These are phyloP conservation scores for Metschnikowia arizonensis DNA, from an alignment of 805 yeast species.

Conservation along the genomic window DNA sequence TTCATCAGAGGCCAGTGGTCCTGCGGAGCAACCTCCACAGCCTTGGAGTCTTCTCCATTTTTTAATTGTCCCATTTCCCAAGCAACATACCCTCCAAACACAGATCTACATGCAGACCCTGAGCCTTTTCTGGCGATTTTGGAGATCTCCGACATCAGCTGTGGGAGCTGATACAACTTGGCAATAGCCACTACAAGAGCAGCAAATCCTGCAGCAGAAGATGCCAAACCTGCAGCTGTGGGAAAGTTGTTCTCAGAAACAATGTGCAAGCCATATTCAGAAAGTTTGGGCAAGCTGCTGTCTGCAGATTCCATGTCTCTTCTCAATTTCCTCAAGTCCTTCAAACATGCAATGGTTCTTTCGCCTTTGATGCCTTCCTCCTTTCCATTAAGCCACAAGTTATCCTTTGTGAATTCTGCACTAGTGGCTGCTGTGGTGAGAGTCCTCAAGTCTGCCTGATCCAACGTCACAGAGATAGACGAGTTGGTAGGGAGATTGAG, in stretches of 20 bases:
- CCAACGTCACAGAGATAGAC: slow-evolving; percentile 88
- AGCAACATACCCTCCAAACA: slow-evolving; percentile 96
- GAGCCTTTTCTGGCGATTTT: slow-evolving; percentile 97
- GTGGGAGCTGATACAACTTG: slow-evolving; percentile 78
- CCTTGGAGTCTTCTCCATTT: slow-evolving; percentile 91
- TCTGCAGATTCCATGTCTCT: slow-evolving; percentile 54
- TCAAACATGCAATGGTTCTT: slow-evolving; percentile 68
- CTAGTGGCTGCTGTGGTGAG: slow-evolving; percentile 82
- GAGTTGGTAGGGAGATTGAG: slow-evolving; percentile 94
- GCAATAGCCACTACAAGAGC: slow-evolving; percentile 92
- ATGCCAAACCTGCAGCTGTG: slow-evolving; percentile 97
- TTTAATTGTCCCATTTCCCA: slow-evolving; percentile 89
- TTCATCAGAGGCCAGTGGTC: slow-evolving; percentile 88
- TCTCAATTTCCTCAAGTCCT: slow-evolving; percentile 70
- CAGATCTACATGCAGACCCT: slow-evolving; percentile 96
- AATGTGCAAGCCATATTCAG: slow-evolving; percentile 66
- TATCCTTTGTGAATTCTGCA: slow-evolving; percentile 53
- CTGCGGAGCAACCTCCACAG: slow-evolving; percentile 83
- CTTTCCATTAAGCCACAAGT: slow-evolving; percentile 82
- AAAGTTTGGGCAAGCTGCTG: slow-evolving; percentile 52
- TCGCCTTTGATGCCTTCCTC: slow-evolving; percentile 64
- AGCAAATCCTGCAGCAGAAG: slow-evolving; percentile 98
- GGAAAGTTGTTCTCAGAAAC: slow-evolving; percentile 97
- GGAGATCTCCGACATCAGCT: slow-evolving; percentile 77
- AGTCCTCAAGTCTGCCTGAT: slow-evolving; percentile 88